Base-by-base conservation (phyloP, 2,329 filamentous ascomycete species). In the Pseudodiploospora longispora region DNA sequence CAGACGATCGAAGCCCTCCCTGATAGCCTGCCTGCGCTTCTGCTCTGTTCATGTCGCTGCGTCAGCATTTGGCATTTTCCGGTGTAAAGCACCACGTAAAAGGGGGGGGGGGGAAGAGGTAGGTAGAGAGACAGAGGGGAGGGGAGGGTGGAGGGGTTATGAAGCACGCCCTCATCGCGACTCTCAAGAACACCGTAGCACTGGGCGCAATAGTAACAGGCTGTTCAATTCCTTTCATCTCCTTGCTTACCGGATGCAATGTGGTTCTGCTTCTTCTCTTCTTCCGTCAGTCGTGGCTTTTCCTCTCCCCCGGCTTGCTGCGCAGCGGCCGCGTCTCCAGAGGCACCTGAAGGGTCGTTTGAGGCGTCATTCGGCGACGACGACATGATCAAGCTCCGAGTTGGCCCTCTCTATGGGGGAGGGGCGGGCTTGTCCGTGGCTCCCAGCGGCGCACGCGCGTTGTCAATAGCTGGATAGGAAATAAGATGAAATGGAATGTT, bases 1-100 rank as follows among this genome's bases (percentile, higher is more conserved):
- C n/a, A 95, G 75, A 31, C 82, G 77, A 62, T 95, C 87, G 61
- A 94, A 95, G 45, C 85, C 87, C 47, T 87, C 81, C 38, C 89
- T 77, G 52, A 95, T 95, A 10, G 84, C 85, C 47, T 70, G 61
- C 30, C 70, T 60, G 33, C 69, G 61, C 52, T 74, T 70, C 53
- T 71, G 61, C 57, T 72, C 66, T 70, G 45, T 36, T 12, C 27
- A 5, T 9, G 27, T 10, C 34, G 44, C 36, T n/a, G n/a, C n/a
- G n/a, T 27, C 12, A 4, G 27, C 28, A 10, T 27, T 28, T 40
- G 38, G 28, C 28, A 19, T n/a, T 8, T 10, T n/a, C n/a, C n/a
- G n/a, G n/a, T n/a, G n/a, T n/a, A n/a, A n/a, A n/a, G n/a, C n/a
- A n/a, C n/a, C n/a, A n/a, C n/a, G n/a, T n/a, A n/a, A n/a, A n/a